These are phyloP conservation scores for Porogramme epimiltina DNA, from an alignment of 1,284 basidiomycete genomes.

Conservation along the genomic window DNA sequence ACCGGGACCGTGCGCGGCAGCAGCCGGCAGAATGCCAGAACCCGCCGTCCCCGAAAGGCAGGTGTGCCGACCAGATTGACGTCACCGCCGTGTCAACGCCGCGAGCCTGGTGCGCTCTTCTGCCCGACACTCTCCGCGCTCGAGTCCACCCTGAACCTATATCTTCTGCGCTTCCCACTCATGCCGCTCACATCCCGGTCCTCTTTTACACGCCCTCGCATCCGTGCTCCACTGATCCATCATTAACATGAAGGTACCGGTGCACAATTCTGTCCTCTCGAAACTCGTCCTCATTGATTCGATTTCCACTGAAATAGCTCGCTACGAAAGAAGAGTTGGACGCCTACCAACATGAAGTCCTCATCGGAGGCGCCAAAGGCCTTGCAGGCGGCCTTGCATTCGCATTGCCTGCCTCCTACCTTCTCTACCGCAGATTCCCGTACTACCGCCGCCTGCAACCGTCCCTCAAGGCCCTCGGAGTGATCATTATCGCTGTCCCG, in stretches of 20 bases:
- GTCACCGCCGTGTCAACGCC: too few relatives aligned
- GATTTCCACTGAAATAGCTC: constrained; percentile 32
- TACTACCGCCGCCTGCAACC: constrained; percentile 73
- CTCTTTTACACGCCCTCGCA: neutral
- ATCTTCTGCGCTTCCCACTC: constrained; percentile 5
- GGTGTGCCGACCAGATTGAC: too few relatives aligned
- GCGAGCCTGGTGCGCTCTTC: neutral
- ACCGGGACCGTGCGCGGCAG: too few relatives aligned
- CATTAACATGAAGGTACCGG: constrained; percentile 17
- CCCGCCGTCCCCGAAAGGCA: too few relatives aligned
- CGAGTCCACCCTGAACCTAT: neutral
- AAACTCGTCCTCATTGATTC: neutral
- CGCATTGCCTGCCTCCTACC: constrained; percentile 59
- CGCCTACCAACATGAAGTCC: constrained; percentile 55
- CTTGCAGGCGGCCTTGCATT: constrained; percentile 51
- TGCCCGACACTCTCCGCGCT: neutral
- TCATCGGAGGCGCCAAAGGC: constrained; percentile 69
- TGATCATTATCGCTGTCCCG: constrained; percentile 70
- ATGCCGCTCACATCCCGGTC: constrained; percentile 12
- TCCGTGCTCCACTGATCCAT: neutral
- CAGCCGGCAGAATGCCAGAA: too few relatives aligned
- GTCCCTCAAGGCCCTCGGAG: constrained; percentile 76
- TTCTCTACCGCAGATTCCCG: constrained; percentile 56
- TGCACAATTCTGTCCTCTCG: neutral
- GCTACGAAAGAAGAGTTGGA: constrained; percentile 46